Evolutionary conservation across 441 rosid species (phyloP).

Genomic region (Croton setiger): DNA sequence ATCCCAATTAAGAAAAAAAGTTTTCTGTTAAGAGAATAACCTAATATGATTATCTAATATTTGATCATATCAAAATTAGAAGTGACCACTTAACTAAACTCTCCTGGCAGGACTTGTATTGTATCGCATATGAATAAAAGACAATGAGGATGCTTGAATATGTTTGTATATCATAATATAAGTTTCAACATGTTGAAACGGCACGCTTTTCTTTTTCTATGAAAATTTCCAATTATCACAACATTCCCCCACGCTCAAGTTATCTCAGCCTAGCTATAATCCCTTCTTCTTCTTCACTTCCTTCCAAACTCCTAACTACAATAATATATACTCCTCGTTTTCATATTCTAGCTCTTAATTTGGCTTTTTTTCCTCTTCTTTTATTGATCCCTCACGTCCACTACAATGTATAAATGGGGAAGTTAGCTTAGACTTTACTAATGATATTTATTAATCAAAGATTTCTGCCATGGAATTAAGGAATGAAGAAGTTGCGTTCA

Average conservation of each 20-base stretch:
- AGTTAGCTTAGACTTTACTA: too few relatives aligned
- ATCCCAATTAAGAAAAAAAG: too few relatives aligned
- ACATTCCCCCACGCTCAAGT: constrained; percentile 16
- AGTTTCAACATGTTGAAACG: constrained; percentile 21
- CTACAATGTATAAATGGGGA: neutral
- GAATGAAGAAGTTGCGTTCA: neutral
- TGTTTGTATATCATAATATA: neutral
- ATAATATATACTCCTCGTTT: neutral
- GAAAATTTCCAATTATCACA: neutral
- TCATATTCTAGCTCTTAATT: neutral
- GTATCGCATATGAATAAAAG: too few relatives aligned
- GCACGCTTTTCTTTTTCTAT: constrained; percentile 11
- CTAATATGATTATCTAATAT: too few relatives aligned
- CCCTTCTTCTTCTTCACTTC: neutral
- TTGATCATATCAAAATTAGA: too few relatives aligned
- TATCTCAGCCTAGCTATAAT: neutral
- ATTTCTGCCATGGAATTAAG: constrained; percentile 1
- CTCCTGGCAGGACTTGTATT: too few relatives aligned
- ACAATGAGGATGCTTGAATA: too few relatives aligned
- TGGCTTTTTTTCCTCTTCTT: neutral
- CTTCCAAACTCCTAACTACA: neutral
- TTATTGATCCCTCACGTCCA: neutral
- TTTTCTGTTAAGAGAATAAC: too few relatives aligned
- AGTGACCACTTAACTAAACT: neutral
- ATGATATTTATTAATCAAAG: neutral